These are phyloP conservation scores for Aegilops umbellulata DNA, from an alignment of 176 grass and related monocot species.

Conservation along the genomic window DNA sequence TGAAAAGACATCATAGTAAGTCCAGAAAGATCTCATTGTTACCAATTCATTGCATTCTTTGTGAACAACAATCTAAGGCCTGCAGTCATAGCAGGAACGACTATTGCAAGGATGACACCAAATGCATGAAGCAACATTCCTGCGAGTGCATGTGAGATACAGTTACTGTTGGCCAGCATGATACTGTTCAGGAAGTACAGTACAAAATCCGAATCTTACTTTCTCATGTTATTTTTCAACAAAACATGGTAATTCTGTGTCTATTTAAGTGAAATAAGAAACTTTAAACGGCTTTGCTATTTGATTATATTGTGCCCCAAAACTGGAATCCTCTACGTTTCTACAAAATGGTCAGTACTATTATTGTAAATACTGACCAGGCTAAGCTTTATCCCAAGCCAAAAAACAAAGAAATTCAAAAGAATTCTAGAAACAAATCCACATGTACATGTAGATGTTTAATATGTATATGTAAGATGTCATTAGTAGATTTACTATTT, in stretches of 20 bases:
- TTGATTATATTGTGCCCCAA: neutral
- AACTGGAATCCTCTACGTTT: constrained; percentile 3
- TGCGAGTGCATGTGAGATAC: constrained; percentile 50
- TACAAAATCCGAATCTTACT: constrained; percentile 9
- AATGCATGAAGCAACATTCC: constrained; percentile 82
- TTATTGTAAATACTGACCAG: neutral
- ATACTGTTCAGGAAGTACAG: neutral
- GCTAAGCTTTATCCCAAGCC: neutral
- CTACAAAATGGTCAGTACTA: neutral
- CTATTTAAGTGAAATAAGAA: neutral
- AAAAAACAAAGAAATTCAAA: constrained; percentile 3
- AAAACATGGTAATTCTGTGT: constrained; percentile 3
- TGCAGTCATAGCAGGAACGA: constrained; percentile 69
- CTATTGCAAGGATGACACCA: constrained; percentile 75
- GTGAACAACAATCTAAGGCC: constrained; percentile 80
- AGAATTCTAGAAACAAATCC: too few relatives aligned
- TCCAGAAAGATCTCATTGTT: constrained; percentile 35
- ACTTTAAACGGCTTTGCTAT: neutral
- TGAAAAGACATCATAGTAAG: neutral
- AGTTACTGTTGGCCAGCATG: constrained; percentile 22
- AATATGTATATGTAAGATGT: too few relatives aligned
- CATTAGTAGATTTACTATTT: too few relatives aligned
- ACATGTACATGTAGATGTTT: too few relatives aligned
- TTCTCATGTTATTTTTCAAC: constrained; percentile 17
- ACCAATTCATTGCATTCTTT: constrained; percentile 98